Conservation (phyloP, 208 protist genomes). For the Acanthamoeba healyi region DNA sequence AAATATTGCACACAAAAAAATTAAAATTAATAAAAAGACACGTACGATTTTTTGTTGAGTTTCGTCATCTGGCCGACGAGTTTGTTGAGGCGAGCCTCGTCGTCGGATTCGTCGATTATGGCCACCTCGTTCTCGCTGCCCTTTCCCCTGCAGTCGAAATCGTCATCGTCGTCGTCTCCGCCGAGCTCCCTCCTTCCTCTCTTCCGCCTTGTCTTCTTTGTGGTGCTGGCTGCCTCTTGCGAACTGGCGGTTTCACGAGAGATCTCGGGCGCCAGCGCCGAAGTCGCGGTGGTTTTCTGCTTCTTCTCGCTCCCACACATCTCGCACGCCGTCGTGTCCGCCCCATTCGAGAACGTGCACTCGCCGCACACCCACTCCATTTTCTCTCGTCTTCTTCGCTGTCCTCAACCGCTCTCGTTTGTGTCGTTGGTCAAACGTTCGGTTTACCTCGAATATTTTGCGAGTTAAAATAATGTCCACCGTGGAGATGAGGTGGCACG, state of each 20-base stretch:
- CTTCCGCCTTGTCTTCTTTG: neutral
- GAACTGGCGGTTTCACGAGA: too few relatives aligned
- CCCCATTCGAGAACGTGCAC: constrained; percentile 69
- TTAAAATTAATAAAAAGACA: neutral
- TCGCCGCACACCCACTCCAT: constrained; percentile 84
- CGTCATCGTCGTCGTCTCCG: neutral
- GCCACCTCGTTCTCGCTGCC: neutral
- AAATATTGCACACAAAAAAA: too few relatives aligned
- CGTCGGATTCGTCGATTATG: neutral
- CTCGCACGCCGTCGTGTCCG: neutral
- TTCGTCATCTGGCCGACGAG: constrained; percentile 3
- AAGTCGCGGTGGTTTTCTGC: too few relatives aligned
- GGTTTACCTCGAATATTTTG: neutral
- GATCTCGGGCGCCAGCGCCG: too few relatives aligned
- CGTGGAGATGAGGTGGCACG: too few relatives aligned
- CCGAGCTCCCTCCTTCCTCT: neutral
- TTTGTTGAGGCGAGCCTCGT: neutral
- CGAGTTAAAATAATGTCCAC: too few relatives aligned
- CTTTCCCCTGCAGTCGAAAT: neutral
- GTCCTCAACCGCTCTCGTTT: constrained; percentile 72
- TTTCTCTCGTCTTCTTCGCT: constrained; percentile 77
- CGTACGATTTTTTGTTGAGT: constrained; percentile 38
- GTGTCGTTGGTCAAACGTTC: neutral
- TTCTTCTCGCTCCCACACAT: constrained; percentile 4
- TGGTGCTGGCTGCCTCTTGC: neutral